Evolutionary conservation across 306 rosid genomes (phyloP).

Genomic region (Myrica gale): DNA sequence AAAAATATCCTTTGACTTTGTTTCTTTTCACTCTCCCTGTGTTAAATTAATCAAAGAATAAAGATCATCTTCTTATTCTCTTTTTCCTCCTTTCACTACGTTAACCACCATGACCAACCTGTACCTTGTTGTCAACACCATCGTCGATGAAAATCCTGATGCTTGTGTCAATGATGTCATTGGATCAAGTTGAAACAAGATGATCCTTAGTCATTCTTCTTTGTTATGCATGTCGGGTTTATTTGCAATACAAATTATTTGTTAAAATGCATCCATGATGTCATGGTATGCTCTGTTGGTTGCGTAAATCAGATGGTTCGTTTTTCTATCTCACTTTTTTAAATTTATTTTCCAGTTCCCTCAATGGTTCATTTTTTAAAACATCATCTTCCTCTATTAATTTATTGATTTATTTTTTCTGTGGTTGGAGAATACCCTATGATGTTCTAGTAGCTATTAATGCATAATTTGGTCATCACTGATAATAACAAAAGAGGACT

Average conservation of each 20-base stretch:
- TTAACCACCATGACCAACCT: too few relatives aligned
- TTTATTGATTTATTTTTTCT: neutral
- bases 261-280: neutral
- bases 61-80: too few relatives aligned
- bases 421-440: neutral
- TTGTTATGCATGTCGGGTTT: neutral
- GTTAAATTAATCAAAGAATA: too few relatives aligned
- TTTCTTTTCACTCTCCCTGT: too few relatives aligned
- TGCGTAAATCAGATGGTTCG: neutral
- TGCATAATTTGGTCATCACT: neutral
- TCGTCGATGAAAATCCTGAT: too few relatives aligned
- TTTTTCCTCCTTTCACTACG: too few relatives aligned
- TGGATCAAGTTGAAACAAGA: neutral
- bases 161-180: too few relatives aligned
- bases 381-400: neutral
- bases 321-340: neutral
- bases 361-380: neutral
- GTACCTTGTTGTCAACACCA: too few relatives aligned
- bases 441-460: neutral
- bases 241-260: neutral
- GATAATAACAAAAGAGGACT: neutral
- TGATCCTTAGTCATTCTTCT: neutral
- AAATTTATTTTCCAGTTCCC: neutral
- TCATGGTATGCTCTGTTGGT: neutral
- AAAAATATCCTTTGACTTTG: too few relatives aligned